Base-by-base conservation (phyloP, 2,329 filamentous ascomycete species). In the Coniochaeta sp. region DNA sequence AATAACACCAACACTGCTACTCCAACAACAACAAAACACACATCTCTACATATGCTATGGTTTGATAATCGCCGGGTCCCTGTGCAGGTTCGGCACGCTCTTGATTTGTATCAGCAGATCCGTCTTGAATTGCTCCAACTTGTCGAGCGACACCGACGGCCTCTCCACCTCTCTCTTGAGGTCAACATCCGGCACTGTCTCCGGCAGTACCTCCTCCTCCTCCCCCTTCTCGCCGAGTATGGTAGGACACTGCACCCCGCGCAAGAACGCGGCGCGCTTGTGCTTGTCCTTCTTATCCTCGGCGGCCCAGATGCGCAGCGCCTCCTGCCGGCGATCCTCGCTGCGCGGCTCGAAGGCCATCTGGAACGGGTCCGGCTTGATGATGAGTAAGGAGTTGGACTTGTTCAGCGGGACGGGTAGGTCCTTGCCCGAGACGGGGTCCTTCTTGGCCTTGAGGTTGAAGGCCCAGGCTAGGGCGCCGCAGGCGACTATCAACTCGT, bases 301-400 rank as follows among this genome's bases (percentile, higher is more conserved):
- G 42, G 63, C 60, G 12, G 56, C 55, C 72, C 71, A 74, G 18
- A 70, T 54, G 6, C 60, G 56, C 13, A 69, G 56, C 6, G 72
- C 68, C 53, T 72, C 67, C 33, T 63, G 56, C 54, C 63, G 66
- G 22, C 73, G 67, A 7, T 57, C 58, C 48, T 66, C 66, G 49
- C 70, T 77, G 48, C 77, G 64, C 4, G 76, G 74, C 62, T 78
- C 72, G 51, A 80, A 79, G 1, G 65, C 68, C 75, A 81, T 78
- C 61, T 77, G 64, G 58, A 77, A 81, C 0, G 72, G 69, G 54
- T 80, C 74, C 1, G 77, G 77, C 67, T 79, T 79, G 65, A 80
- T 72, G 57, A 81, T 79, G n/a, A 81, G 69, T 12, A 79, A 65
- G 4, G 75, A 78, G 59, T 79, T 79, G 35, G 71, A 76, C 65